Conservation (phyloP, 768 basidiomycete species). For the Leccinum pellstonianum region DNA sequence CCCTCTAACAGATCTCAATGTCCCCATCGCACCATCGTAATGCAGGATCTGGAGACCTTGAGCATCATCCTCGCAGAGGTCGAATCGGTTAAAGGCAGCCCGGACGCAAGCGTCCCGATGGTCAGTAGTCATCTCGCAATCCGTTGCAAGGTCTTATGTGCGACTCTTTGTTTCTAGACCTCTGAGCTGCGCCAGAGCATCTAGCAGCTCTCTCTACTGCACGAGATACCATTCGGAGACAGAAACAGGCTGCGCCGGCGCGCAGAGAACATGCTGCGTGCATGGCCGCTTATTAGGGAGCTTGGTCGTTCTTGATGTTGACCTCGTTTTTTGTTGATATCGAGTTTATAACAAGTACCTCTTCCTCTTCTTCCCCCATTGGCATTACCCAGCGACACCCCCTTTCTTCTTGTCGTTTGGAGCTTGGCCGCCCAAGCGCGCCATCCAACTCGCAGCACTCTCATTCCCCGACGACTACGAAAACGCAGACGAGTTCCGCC, state of each 20-base stretch:
- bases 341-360: background rate
- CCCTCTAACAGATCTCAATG: background rate
- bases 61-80: slow-evolving; percentile 32
- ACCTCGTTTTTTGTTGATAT: slow-evolving; percentile 1
- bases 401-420: background rate
- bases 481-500: slow-evolving; percentile 53
- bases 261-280: slow-evolving; percentile 14
- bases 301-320: background rate
- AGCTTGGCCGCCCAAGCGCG: slow-evolving; percentile 22
- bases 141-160: background rate
- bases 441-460: slow-evolving; percentile 31
- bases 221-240: slow-evolving; percentile 33
- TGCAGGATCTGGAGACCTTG: slow-evolving; percentile 23
- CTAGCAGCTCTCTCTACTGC: slow-evolving; percentile 25
- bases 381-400: background rate
- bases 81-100: slow-evolving; percentile 23
- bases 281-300: slow-evolving; percentile 15
- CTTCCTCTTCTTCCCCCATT: background rate
- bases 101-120: slow-evolving; percentile 6
- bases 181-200: slow-evolving; percentile 20
- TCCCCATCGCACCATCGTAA: slow-evolving; percentile 4
- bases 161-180: slow-evolving; percentile 10
- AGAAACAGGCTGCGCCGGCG: slow-evolving; percentile 26
- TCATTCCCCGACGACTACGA: slow-evolving; percentile 65
- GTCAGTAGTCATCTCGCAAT: slow-evolving; percentile 16